A percentile compares a stretch with the other conserved stretches of the same genome.
These are phyloP conservation scores for Erysimum cheiranthoides DNA, from an alignment of 345 rosid species.

Conservation along the genomic window DNA sequence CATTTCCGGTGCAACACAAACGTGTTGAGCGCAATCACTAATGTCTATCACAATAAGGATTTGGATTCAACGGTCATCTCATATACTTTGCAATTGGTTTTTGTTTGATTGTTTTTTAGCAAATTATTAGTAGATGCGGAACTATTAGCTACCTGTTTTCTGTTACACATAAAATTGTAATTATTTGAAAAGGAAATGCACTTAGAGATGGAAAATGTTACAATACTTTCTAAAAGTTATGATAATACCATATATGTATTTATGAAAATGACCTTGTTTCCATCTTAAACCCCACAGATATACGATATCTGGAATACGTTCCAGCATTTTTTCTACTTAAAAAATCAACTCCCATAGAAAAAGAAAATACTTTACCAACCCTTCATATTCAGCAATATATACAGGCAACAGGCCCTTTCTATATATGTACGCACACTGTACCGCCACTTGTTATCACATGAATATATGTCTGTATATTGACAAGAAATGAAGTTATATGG, in stretches of 20 bases:
- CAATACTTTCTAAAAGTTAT: slow-evolving; percentile 35
- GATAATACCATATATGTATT: not conserved
- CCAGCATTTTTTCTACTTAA: slow-evolving; percentile 4
- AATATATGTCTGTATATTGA: not conserved
- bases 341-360: not conserved
- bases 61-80: slow-evolving; percentile 5
- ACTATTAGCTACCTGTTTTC: slow-evolving; percentile 18
- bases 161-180: slow-evolving; percentile 14
- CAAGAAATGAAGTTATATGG: not conserved
- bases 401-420: not conserved
- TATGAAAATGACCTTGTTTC: slow-evolving; percentile 31
- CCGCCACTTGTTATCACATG: slow-evolving; percentile 30
- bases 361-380: not conserved
- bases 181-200: slow-evolving; percentile 36
- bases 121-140: slow-evolving; percentile 6
- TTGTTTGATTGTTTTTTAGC: not conserved
- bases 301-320: slow-evolving; percentile 37
- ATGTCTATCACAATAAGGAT: not conserved
- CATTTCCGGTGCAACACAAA: not conserved
- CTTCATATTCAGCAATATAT: slow-evolving; percentile 3
- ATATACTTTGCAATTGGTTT: not conserved
- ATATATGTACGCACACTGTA: slow-evolving; percentile 19
- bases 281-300: slow-evolving; percentile 40
- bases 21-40: not conserved
- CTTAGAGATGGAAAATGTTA: slow-evolving; percentile 13